Evolutionary conservation across 106 monocot genomes (phyloP).

Genomic region (Acorus calamus): DNA sequence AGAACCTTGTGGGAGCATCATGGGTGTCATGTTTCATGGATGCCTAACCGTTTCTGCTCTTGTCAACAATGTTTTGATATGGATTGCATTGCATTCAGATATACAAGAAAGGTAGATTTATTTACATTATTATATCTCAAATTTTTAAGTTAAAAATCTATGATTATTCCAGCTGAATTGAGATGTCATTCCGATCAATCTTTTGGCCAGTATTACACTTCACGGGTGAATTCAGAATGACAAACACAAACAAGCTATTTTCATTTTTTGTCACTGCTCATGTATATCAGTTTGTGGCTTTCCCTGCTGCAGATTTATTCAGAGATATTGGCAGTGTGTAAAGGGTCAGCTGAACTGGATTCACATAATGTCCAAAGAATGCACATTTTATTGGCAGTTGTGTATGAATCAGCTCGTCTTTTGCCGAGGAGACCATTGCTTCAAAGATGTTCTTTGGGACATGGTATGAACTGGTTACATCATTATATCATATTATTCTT

Average conservation of each 20-base stretch:
- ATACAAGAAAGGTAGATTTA: constrained; percentile 45
- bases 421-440: constrained; percentile 57
- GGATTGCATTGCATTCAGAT: constrained; percentile 32
- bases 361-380: constrained; percentile 29
- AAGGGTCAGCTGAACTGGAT: constrained; percentile 6
- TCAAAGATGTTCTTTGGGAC: constrained; percentile 60
- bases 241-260: no score
- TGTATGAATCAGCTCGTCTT: constrained; percentile 71
- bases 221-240: no score
- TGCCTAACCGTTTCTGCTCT: constrained; percentile 36
- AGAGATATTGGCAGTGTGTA: constrained; percentile 24
- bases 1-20: constrained; percentile 44
- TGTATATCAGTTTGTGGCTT: no score
- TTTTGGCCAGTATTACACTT: no score
- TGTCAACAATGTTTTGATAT: constrained; percentile 37
- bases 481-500: neutral
- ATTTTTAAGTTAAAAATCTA: no score
- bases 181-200: no score
- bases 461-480: constrained; percentile 21
- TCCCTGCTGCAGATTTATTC: constrained; percentile 33
- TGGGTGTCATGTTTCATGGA: constrained; percentile 69
- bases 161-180: no score
- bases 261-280: no score
- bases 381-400: constrained; percentile 42
- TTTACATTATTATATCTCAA: neutral